Base-by-base conservation (phyloP, 1,284 basidiomycete species). In the Schizophyllum amplum region DNA sequence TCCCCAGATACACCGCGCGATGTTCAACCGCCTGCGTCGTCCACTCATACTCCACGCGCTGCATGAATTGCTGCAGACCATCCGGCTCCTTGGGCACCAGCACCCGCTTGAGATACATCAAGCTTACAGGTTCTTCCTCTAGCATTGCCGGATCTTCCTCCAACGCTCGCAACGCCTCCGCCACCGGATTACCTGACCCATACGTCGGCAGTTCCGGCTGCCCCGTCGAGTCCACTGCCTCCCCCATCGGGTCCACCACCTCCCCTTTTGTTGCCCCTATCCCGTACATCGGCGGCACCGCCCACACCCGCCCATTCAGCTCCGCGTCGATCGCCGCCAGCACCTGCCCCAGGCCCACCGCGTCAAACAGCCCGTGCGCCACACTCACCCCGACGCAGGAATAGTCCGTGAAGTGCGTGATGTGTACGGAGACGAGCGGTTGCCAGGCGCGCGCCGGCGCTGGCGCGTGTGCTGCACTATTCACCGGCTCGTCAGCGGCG, bases 371-470 rank as follows among this genome's bases (percentile, higher is more conserved):
- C 1, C 72, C 74, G 63, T 75, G 74, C 25, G 68, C 71, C 21
- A 71, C 66, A 20, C 73, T 65, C 58, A 76, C 72, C 2, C 75
- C 74, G 24, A 76, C 69, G 48, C 71, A 72, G 3, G 71, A 72
- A 54, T 73, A 68, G 47, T 69, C 58, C 4, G 69, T 68, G 57
- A 75, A 73, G 52, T 70, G 67, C 2, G 71, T 71, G 13, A 76
- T 26, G 47, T 75, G 73, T 72, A 73, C 75, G 60, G 69, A 74
- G n/a, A 71, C 73, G 49, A 75, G 59, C 6, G 74, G 74, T 55
- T 69, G 63, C 6, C 58, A 72, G 73, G 25, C 72, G 66, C 11
- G 72, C 69, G 9, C 61, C 60, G 7, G 71, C 70, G 26, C 51
- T 58, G 24, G 56, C 51, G n/a, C n/a, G n/a, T n/a, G n/a, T n/a